Evolutionary conservation across 805 yeast genomes (phyloP), one percentile per base, ranked within the genome.

Genomic region (Lachancea fermentati): DNA sequence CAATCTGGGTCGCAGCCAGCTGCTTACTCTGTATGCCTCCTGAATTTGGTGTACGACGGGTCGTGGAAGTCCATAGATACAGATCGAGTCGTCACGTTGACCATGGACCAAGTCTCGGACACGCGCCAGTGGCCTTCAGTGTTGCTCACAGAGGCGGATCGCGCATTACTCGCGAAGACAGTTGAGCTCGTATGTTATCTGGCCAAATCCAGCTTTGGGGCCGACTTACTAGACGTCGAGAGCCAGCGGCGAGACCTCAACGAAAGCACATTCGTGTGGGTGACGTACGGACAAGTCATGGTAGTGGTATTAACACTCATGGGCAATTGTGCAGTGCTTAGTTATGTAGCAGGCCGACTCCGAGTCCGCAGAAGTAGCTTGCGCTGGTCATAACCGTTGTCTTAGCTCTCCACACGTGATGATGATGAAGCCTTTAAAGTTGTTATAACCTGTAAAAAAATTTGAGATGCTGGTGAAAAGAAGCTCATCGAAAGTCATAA

Each of bases 31-130:
- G 22, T 18, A 6, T 66, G 70, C 42, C 48, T 64, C 13, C 34
- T 43, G 4, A 65, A 65, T 40, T 22, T 45, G 13, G 57, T 59
- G 5, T 51, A 34, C 28, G 69, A 66, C 46, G 49, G 54, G 2
- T 63, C 69, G 3, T 66, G 71, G 71, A 39, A 47, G 9, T 48
- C 57, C 13, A 38, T 51, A 11, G 63, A 60, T 39, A 34, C 45
- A 6, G 46, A 41, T 14, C 55, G 55, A 35, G 38, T 37, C 12
- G 44, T 59, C 15, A 32, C 53, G 4, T 30, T 58, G 6, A 41
- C 46, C 12, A 35, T 58, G 7, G 5, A 33, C 14, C 19, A 34
- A 15, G 11, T 7, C 11, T 22, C 26, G 7, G 26, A 22, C 26
- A 7, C 26, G 26, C 26, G 11, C 26, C 9, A 7, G 26, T 7